These are phyloP conservation scores for Pseudogymnoascus sp. DNA, from an alignment of 2,329 filamentous ascomycete genomes.

Conservation along the genomic window DNA sequence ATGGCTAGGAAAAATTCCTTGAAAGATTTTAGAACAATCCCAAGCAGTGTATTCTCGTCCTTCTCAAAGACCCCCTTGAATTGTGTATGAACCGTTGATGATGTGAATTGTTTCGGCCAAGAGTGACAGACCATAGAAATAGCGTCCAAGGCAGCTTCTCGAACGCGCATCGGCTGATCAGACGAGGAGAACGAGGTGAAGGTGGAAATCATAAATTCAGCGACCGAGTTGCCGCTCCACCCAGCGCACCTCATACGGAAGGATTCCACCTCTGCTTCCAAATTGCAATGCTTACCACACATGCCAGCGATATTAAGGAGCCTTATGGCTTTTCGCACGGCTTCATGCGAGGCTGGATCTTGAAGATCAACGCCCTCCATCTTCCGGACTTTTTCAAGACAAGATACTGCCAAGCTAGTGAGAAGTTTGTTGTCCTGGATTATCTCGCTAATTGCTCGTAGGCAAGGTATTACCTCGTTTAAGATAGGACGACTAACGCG, in stretches of 20 bases:
- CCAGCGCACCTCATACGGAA: constrained; percentile 59
- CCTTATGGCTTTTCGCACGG: constrained; percentile 46
- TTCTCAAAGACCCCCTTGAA: constrained; percentile 74
- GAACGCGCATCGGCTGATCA: constrained; percentile 54
- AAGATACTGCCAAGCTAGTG: constrained; percentile 60
- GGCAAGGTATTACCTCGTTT: constrained; percentile 73
- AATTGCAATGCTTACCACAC: constrained; percentile 77
- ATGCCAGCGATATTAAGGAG: constrained; percentile 70
- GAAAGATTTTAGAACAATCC: constrained; percentile 70
- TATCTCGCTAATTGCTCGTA: constrained; percentile 74
- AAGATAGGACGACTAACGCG: constrained; percentile 63
- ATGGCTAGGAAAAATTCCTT: constrained; percentile 72
- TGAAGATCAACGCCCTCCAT: constrained; percentile 12
- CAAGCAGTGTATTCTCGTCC: constrained; percentile 54
- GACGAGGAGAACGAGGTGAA: constrained; percentile 64
- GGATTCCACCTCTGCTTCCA: constrained; percentile 57
- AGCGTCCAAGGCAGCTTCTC: constrained; percentile 70
- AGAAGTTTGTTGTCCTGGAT: constrained; percentile 61
- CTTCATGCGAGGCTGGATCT: constrained; percentile 35
- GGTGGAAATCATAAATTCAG: constrained; percentile 68
- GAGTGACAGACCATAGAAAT: constrained; percentile 80
- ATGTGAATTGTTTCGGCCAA: constrained; percentile 72
- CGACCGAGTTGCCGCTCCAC: constrained; percentile 56
- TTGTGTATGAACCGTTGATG: constrained; percentile 64
- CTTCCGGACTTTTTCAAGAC: constrained; percentile 41